These are phyloP conservation scores for Neofusicoccum ribis DNA, from an alignment of 2,329 filamentous ascomycete genomes.

Conservation along the genomic window DNA sequence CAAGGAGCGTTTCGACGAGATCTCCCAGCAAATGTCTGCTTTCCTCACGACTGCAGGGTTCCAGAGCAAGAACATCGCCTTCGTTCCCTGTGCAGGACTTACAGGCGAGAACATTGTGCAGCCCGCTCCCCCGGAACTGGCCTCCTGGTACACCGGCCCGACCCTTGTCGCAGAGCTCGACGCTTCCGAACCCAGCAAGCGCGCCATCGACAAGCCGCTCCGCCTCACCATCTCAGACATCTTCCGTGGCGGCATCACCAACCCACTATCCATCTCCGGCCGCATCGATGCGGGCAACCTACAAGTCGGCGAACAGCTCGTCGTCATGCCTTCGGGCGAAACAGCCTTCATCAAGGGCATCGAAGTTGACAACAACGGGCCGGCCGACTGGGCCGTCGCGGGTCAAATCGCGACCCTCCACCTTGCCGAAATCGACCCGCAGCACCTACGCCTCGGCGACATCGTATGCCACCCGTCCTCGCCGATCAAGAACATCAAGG, in stretches of 20 bases:
- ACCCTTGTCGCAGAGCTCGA: conserved; percentile 86
- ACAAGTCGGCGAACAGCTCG: conserved; percentile 78
- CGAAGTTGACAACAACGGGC: conserved; percentile 63
- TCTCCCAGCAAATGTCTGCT: conserved; percentile 76
- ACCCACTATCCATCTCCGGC: conserved; percentile 81
- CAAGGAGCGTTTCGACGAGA: conserved; percentile 78
- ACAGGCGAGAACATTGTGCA: conserved; percentile 81
- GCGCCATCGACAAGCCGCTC: conserved; percentile 74
- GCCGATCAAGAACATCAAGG: conserved; percentile 70
- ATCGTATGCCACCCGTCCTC: conserved; percentile 72
- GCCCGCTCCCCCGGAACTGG: conserved; percentile 52
- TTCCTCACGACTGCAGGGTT: conserved; percentile 86
- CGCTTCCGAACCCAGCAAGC: conserved; percentile 69
- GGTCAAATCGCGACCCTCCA: conserved; percentile 88
- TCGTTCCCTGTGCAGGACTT: conserved; percentile 87
- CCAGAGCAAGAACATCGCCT: conserved; percentile 74
- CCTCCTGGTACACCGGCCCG: conserved; percentile 75
- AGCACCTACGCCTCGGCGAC: conserved; percentile 76
- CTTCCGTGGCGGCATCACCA: conserved; percentile 75
- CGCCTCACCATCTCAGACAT: conserved; percentile 87
- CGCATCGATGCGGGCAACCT: conserved; percentile 81
- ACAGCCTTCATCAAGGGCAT: conserved; percentile 79
- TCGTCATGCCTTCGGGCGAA: conserved; percentile 80
- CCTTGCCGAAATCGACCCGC: conserved; percentile 78
- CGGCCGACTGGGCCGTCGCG: conserved; percentile 85